Evolutionary conservation across 208 protist genomes (phyloP).

Genomic region (Leishmania turanica): DNA sequence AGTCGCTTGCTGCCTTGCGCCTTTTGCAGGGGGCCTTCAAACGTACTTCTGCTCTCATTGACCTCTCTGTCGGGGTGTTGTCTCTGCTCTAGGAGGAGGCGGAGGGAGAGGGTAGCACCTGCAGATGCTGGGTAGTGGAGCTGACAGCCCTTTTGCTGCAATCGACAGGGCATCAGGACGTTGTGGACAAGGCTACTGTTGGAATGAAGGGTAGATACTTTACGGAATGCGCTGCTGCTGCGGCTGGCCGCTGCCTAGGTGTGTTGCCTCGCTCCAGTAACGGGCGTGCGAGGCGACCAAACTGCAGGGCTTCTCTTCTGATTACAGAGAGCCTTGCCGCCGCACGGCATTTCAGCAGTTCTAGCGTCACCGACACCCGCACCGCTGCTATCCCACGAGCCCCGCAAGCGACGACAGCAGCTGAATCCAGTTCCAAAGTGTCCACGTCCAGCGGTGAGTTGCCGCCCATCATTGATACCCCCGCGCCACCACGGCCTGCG

Average conservation of each 20-base stretch:
- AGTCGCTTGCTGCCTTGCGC: neutral
- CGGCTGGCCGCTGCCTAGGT: neutral
- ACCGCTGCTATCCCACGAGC: neutral
- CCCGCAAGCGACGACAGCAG: neutral
- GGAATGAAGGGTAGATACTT: neutral
- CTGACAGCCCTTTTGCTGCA: neutral
- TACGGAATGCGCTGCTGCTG: neutral
- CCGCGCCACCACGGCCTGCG: constrained; percentile 58
- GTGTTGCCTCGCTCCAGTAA: neutral
- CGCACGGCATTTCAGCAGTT: constrained; percentile 3
- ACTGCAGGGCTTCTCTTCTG: neutral
- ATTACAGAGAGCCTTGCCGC: neutral
- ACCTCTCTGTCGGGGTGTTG: neutral
- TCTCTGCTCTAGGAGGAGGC: neutral
- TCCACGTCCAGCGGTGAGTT: neutral
- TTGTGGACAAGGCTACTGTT: neutral
- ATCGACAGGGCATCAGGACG: neutral
- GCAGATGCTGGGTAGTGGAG: neutral
- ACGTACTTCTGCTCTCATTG: neutral
- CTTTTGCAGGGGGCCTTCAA: neutral
- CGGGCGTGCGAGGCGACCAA: neutral
- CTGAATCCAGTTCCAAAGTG: neutral
- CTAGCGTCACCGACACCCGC: neutral
- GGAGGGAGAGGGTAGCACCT: neutral
- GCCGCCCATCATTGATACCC: constrained; percentile 35